Base-by-base conservation (phyloP, 2,329 filamentous ascomycete genomes). In the Alternaria rosae region DNA sequence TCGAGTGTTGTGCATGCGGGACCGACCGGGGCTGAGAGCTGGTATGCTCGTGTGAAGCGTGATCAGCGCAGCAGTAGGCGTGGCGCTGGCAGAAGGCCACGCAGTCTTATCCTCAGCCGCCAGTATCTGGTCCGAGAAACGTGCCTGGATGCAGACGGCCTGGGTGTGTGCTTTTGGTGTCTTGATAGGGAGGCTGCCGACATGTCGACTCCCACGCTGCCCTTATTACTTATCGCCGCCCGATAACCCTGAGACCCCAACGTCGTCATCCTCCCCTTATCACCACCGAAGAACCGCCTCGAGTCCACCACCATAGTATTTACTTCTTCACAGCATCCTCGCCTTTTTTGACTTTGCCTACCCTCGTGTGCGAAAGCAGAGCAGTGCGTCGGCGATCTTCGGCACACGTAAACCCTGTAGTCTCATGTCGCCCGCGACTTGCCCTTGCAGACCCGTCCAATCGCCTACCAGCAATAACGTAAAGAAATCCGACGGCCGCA, bases 391-490 rank as follows among this genome's bases (percentile, higher is more conserved):
- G 56, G 60, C 50, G 30, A 62, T 38, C 59, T 42, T 62, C 60
- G 60, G 58, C 61, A 61, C 57, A 56, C 58, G 54, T 61, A 54
- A 65, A 59, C 70, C 73, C 69, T 75, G 74, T 68, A 62, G 68
- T 55, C 65, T 69, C 51, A 76, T 77, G 73, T 71, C 63, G 56
- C 66, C 64, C 53, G 61, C 55, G 60, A 57, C 41, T 44, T 70
- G 63, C 67, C 67, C 68, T 65, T 71, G 62, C 62, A 54, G 54
- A 32, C 30, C 65, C 66, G 61, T 71, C 76, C 75, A 78, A 78
- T 78, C 73, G 70, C 67, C 67, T 57, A 26, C 43, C 70, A 70
- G 69, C 72, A 73, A 77, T 78, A 77, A 78, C 76, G 75, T 78
- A 78, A 78, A 67, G 70, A 62, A 64, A 65, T 70, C 68, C 58